Percentiles rank a stretch among this genome's conserved stretches.
phyloP scores from a whole-genome alignment of 768 basidiomycete species.

The Mrakia hoshinonis region DNA sequence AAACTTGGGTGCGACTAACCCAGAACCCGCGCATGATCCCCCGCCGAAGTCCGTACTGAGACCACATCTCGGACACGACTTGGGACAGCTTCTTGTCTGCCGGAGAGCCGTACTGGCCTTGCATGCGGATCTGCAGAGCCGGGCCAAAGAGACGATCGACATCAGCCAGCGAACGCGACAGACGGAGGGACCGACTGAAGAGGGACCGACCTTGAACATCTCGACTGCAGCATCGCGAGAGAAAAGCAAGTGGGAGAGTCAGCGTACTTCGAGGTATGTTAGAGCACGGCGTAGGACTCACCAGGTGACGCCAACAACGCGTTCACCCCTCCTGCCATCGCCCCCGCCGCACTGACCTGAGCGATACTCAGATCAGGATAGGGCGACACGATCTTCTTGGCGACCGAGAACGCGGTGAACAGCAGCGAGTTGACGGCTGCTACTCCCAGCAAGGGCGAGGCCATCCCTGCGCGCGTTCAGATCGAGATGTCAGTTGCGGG shows the following conservation, averaged over 20 bases:
- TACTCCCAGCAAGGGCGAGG: slow-evolving; percentile 80
- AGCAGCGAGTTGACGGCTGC: slow-evolving; percentile 93
- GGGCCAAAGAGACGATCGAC: not conserved
- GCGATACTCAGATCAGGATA: slow-evolving; percentile 71
- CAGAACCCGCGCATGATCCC: slow-evolving; percentile 97
- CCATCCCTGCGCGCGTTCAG: slow-evolving; percentile 41
- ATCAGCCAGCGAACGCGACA: not conserved
- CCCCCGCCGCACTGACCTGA: slow-evolving; percentile 74
- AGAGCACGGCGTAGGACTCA: too few species aligned
- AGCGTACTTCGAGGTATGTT: too few species aligned
- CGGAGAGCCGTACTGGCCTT: slow-evolving; percentile 62
- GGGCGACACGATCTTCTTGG: slow-evolving; percentile 74
- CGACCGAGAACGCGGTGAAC: slow-evolving; percentile 80
- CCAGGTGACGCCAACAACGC: slow-evolving; percentile 82
- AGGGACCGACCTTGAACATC: slow-evolving; percentile 64
- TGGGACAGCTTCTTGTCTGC: slow-evolving; percentile 67
- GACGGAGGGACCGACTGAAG: not conserved
- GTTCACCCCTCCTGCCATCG: slow-evolving; percentile 86
- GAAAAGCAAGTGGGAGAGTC: not conserved
- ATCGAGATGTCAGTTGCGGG: not conserved
- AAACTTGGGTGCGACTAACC: slow-evolving; percentile 49
- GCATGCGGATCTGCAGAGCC: slow-evolving; percentile 63
- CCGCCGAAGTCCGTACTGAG: slow-evolving; percentile 68
- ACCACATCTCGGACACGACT: slow-evolving; percentile 75
- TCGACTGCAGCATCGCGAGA: slow-evolving; percentile 54